Evolutionary conservation across 208 protist species (phyloP).

Genomic region (Leishmania amazonensis): DNA sequence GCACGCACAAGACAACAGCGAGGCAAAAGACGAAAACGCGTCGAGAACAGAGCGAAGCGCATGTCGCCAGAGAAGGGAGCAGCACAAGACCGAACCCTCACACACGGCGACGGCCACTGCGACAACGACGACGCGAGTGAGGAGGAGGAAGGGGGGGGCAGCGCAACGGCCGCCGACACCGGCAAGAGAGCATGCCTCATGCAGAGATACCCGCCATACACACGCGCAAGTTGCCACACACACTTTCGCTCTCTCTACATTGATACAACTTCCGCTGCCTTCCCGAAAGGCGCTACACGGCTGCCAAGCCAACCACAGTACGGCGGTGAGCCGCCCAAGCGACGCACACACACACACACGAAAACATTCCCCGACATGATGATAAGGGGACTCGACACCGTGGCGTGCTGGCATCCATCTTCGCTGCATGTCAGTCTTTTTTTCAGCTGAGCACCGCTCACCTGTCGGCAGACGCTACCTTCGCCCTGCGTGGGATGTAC

Average conservation of each 20-base stretch:
- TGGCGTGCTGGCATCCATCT: not conserved
- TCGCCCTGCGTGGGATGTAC: slow-evolving; percentile 43
- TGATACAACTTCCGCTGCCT: not conserved
- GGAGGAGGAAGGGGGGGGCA: not conserved
- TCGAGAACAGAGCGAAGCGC: too few species aligned
- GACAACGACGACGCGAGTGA: not conserved
- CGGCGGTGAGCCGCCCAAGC: not conserved
- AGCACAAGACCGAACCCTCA: not conserved
- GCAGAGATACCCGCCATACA: not conserved
- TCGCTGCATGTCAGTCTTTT: too few species aligned
- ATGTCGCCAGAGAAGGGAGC: not conserved
- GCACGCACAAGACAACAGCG: not conserved
- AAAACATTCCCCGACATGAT: not conserved
- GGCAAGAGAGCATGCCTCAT: not conserved
- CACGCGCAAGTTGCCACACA: not conserved
- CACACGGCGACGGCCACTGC: not conserved
- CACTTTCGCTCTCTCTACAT: not conserved
- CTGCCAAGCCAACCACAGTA: not conserved
- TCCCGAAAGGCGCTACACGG: not conserved
- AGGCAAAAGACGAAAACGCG: not conserved
- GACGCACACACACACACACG: not conserved
- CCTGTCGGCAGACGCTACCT: not conserved
- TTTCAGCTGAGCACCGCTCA: not conserved
- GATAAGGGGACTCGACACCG: not conserved
- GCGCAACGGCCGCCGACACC: not conserved